Evolutionary conservation across 2,329 filamentous ascomycete genomes (phyloP).

Genomic region (Claviceps sp.): DNA sequence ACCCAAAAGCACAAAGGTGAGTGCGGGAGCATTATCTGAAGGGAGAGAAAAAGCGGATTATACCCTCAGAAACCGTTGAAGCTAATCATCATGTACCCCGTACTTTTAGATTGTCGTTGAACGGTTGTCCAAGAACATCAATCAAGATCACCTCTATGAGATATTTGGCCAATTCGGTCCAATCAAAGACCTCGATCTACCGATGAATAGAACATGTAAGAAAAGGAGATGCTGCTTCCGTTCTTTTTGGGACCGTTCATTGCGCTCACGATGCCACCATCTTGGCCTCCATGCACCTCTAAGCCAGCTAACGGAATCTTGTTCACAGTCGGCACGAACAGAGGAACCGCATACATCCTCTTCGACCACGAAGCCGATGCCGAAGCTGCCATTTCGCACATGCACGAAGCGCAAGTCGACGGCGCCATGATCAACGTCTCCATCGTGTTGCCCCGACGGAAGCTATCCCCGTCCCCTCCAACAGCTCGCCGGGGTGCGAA

Average conservation of each 20-base stretch:
- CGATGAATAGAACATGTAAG: constrained; percentile 75
- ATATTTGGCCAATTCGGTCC: constrained; percentile 83
- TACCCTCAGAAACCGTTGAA: background rate
- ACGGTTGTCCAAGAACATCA: constrained; percentile 89
- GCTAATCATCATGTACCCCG: background rate
- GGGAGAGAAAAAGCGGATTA: background rate
- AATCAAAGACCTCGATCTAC: constrained; percentile 79
- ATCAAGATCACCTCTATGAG: constrained; percentile 73
- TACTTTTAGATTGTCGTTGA: constrained; percentile 73
- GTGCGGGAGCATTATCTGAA: constrained; percentile 3
- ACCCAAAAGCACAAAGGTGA: constrained; percentile 39
- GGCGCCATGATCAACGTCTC: constrained; percentile 73
- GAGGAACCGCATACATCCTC: constrained; percentile 86
- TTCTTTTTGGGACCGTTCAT: background rate
- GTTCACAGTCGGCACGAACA: constrained; percentile 63
- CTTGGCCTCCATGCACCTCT: background rate
- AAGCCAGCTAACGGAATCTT: background rate
- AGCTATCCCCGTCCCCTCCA: constrained; percentile 70
- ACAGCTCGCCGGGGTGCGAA: constrained; percentile 49
- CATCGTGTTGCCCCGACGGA: constrained; percentile 72
- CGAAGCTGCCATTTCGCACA: constrained; percentile 80
- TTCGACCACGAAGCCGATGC: constrained; percentile 67
- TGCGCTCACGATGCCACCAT: no score
- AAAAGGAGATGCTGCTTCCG: constrained; percentile 18
- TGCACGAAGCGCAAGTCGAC: constrained; percentile 95